phyloP scores from a whole-genome alignment of 805 yeast species.

The Nakazawaea pomicola region DNA sequence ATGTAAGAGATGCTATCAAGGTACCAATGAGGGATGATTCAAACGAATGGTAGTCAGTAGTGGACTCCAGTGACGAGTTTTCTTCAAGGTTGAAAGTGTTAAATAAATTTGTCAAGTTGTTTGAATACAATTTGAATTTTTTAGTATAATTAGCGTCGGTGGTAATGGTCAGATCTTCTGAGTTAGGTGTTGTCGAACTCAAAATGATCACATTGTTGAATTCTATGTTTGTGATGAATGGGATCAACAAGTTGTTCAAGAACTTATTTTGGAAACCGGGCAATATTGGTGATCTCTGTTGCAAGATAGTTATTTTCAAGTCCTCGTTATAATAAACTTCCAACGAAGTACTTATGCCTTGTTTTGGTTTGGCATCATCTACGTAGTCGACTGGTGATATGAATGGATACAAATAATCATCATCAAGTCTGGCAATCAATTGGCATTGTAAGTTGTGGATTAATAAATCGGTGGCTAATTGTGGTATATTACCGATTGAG shows the following conservation, averaged over 20 bases:
- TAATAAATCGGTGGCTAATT: constrained; percentile 68
- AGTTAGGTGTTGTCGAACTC: constrained; percentile 71
- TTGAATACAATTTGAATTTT: constrained; percentile 21
- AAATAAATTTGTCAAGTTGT: constrained; percentile 18
- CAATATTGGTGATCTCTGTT: constrained; percentile 81
- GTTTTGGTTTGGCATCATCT: constrained; percentile 14
- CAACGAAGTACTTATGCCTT: constrained; percentile 49
- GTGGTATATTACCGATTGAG: constrained; percentile 88
- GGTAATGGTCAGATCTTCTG: too few relatives aligned
- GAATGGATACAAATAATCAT: constrained; percentile 68
- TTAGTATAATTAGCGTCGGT: too few relatives aligned
- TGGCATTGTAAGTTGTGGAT: constrained; percentile 54
- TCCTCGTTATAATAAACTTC: constrained; percentile 53
- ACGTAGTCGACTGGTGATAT: constrained; percentile 68
- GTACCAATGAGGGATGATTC: not conserved
- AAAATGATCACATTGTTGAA: constrained; percentile 49
- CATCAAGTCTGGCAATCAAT: constrained; percentile 54
- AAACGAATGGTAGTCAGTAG: constrained; percentile 3
- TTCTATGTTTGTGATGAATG: constrained; percentile 36
- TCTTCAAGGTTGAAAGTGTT: constrained; percentile 17
- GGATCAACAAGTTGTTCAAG: constrained; percentile 43
- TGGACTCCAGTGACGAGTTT: constrained; percentile 7
- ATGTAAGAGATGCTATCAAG: not conserved
- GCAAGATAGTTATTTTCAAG: constrained; percentile 52
- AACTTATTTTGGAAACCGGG: constrained; percentile 53